Conservation (phyloP, 1,139 yeast genomes). For the Blastobotrys persicus region DNA sequence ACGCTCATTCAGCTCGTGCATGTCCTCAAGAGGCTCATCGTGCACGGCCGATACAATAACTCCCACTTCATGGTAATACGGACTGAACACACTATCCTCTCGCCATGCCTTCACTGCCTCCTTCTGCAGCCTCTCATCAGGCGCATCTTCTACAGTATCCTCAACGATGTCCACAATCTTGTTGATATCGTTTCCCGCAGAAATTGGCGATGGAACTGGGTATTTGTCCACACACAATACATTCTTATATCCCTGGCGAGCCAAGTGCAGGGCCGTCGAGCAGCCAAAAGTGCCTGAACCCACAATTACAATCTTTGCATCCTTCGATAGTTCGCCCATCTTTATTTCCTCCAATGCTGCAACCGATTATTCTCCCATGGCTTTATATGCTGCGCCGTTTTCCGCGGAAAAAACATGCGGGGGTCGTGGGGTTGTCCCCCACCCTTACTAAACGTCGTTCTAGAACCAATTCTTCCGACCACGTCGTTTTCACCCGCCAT, state of each 20-base stretch:
- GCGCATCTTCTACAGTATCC: conserved; percentile 5
- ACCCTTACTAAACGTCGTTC: no score
- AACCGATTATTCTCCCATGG: no score
- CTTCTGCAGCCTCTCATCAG: conserved; percentile 5
- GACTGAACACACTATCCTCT: conserved; percentile 26
- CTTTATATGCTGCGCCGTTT: no score
- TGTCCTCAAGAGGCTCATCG: conserved; percentile 27
- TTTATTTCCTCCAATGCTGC: no score
- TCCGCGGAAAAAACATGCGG: no score
- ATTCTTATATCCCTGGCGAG: conserved; percentile 29
- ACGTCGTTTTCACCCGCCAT: no score
- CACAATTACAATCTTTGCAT: conserved; percentile 10
- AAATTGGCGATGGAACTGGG: conserved; percentile 47
- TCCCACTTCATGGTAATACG: conserved; percentile 22
- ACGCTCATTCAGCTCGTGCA: neutral
- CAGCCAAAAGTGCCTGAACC: conserved; percentile 42
- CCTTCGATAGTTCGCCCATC: no score
- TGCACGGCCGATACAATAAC: conserved; percentile 36
- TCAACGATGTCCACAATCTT: conserved; percentile 47
- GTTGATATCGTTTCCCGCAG: conserved; percentile 51
- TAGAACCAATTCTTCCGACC: no score
- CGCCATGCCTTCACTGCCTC: conserved; percentile 35
- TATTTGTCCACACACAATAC: conserved; percentile 43
- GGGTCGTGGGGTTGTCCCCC: no score
- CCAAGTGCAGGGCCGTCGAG: conserved; percentile 39